These are phyloP conservation scores for Sphaerulina musiva DNA, from an alignment of 2,329 filamentous ascomycete genomes.

Conservation along the genomic window DNA sequence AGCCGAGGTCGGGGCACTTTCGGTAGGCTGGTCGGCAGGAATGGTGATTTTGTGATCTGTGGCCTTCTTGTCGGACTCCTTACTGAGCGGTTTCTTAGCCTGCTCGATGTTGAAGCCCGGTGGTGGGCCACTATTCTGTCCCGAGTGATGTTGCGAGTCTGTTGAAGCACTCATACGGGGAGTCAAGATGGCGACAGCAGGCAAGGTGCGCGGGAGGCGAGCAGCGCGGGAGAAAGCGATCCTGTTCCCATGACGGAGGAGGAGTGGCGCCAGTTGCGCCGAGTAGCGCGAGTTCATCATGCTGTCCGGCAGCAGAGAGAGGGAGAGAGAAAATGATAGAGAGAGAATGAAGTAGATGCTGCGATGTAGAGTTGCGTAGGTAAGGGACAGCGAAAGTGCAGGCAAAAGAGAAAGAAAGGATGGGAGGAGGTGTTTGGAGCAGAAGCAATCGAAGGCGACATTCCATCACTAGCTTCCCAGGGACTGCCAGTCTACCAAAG, in stretches of 20 bases:
- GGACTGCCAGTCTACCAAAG: too few species aligned
- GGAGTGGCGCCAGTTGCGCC: slow-evolving; percentile 42
- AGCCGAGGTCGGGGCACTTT: slow-evolving; percentile 43
- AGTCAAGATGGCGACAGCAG: slow-evolving; percentile 53
- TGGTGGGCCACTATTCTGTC: slow-evolving; percentile 56
- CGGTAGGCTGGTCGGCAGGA: slow-evolving; percentile 37
- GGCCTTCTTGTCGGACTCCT: slow-evolving; percentile 43
- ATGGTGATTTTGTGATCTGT: slow-evolving; percentile 27
- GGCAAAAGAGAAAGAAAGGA: neutral
- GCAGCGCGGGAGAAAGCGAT: slow-evolving; percentile 37
- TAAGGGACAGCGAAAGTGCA: slow-evolving; percentile 6
- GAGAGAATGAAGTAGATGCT: neutral
- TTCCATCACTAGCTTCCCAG: too few species aligned
- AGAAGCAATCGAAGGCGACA: too few species aligned
- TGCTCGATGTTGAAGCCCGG: slow-evolving; percentile 86
- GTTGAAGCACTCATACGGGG: slow-evolving; percentile 50
- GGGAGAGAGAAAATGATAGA: too few species aligned
- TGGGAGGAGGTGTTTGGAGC: too few species aligned
- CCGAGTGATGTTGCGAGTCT: slow-evolving; percentile 48
- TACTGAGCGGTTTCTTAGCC: slow-evolving; percentile 74
- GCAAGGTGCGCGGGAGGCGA: slow-evolving; percentile 46
- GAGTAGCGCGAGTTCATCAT: slow-evolving; percentile 43
- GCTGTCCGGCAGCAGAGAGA: slow-evolving; percentile 27
- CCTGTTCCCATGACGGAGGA: slow-evolving; percentile 42
- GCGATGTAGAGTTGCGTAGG: slow-evolving; percentile 2